These are phyloP conservation scores for Penicillium taxi DNA, from an alignment of 495 filamentous ascomycete species.

Conservation along the genomic window DNA sequence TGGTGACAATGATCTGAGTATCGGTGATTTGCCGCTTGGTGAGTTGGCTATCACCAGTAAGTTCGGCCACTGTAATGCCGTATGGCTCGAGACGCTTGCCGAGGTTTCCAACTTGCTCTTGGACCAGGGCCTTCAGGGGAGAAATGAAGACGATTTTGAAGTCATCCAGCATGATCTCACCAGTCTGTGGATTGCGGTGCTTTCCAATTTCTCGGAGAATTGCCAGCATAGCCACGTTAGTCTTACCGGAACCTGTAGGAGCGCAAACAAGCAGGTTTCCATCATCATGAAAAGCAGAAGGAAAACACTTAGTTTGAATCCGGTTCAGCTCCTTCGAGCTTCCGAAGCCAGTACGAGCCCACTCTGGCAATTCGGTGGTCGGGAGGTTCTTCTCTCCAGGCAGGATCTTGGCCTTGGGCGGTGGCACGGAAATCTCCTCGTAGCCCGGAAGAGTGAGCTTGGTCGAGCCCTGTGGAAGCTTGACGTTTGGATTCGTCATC, in stretches of 20 bases:
- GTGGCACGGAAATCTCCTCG: conserved; percentile 93
- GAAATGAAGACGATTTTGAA: conserved; percentile 99
- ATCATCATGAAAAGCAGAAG: conserved; percentile 86
- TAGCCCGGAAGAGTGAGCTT: conserved; percentile 96
- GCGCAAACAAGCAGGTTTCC: conserved; percentile 97
- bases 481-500: conserved; percentile 95
- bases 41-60: conserved; percentile 95
- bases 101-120: conserved; percentile 96
- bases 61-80: conserved; percentile 83
- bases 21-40: conserved; percentile 98
- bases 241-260: conserved; percentile 95
- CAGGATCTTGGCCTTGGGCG: conserved; percentile 75
- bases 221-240: conserved; percentile 95
- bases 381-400: conserved; percentile 72
- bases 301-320: conserved; percentile 88
- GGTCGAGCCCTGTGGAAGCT: conserved; percentile 88
- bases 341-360: conserved; percentile 82
- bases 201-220: conserved; percentile 97
- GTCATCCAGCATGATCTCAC: conserved; percentile 85
- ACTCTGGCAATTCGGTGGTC: conserved; percentile 81
- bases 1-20: conserved; percentile 97
- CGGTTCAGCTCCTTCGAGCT: conserved; percentile 77
- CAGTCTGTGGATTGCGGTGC: conserved; percentile 75
- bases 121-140: conserved; percentile 91
- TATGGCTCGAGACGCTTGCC: conserved; percentile 84